Percentiles rank a stretch among this genome's conserved stretches.
These are phyloP conservation scores for Backusella macrospora DNA, from an alignment of 192 early-diverging fungal genomes.

Conservation along the genomic window DNA sequence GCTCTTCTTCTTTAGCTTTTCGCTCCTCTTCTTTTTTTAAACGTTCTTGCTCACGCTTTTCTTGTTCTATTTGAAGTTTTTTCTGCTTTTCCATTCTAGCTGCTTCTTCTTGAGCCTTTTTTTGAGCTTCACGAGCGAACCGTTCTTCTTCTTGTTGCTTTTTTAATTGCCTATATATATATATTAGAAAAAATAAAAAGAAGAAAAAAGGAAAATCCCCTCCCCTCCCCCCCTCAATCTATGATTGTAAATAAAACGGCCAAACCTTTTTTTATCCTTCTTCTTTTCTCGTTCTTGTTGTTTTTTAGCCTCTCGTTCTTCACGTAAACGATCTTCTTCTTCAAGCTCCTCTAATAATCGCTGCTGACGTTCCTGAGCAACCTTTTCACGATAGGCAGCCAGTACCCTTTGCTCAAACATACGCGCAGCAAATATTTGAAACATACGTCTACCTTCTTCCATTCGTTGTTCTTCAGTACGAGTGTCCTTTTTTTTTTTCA, in stretches of 20 bases:
- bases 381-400: constrained; percentile 92
- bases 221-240: too few relatives aligned
- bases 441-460: constrained; percentile 92
- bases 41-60: constrained; percentile 61
- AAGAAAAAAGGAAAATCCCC: too few relatives aligned
- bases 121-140: constrained; percentile 50
- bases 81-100: constrained; percentile 56
- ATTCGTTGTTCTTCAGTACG: constrained; percentile 86
- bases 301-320: constrained; percentile 58
- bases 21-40: constrained; percentile 50
- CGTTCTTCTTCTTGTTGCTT: constrained; percentile 68
- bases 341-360: constrained; percentile 88
- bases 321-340: constrained; percentile 74
- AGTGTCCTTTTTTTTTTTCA: constrained; percentile 57
- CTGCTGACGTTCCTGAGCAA: constrained; percentile 85
- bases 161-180: constrained; percentile 56
- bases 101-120: constrained; percentile 62
- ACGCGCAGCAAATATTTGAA: constrained; percentile 94
- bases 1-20: constrained; percentile 50
- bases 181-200: background rate
- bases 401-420: constrained; percentile 98
- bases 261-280: constrained; percentile 76
- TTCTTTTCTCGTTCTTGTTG: constrained; percentile 72
- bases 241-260: background rate
- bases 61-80: constrained; percentile 59